Base-by-base conservation (phyloP, 1,284 basidiomycete genomes). In the Ceratobasidium sp. region DNA sequence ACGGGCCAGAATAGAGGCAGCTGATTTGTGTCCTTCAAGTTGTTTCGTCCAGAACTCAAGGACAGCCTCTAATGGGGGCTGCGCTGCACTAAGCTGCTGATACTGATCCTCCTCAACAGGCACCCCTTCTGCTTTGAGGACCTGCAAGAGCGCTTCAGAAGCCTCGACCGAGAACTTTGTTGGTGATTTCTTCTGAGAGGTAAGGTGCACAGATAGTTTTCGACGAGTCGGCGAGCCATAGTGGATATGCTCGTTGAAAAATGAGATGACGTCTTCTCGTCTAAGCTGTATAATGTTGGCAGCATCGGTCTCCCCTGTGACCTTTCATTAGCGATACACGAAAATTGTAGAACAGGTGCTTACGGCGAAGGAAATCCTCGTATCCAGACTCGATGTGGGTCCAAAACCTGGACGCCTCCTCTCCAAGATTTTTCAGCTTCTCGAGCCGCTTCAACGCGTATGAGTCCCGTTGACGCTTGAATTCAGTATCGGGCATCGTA, bases 131-230 rank as follows among this genome's bases (percentile, higher is more conserved):
- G 83, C 81, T 59, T 83, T 84, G 33, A 94, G 83, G 12, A 84
- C 80, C 30, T 77, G 79, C 74, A 88, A 83, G 75, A 95, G 90
- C 4, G 86, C 88, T 74, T 87, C 83, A 40, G 88, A 86, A 4
- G 92, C 91, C 2, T 84, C 83, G 4, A 82, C 77, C 78, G 90
- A 92, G 78, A 95, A 87, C 75, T 86, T 87, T 76, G 83, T 83
- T 4, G 84, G 80, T 8, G 81, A 83, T 3, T 86, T 62, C 11
- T 73, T 90, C 77, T 88, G 88, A 4, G 94, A 93, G 60, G 83
- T 82, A 79, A 94, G 82, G 77, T 97, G 95, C 18, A 94, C 82
- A 0, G 94, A 93, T 33, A 96, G 81, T 80, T 96, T 96, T 44
- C 88, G 83, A 51, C 94, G 87, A 1, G 83, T 84, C 36, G 83